phyloP scores from a whole-genome alignment of 306 rosid species.

The Cotoneaster glaucophyllus region DNA sequence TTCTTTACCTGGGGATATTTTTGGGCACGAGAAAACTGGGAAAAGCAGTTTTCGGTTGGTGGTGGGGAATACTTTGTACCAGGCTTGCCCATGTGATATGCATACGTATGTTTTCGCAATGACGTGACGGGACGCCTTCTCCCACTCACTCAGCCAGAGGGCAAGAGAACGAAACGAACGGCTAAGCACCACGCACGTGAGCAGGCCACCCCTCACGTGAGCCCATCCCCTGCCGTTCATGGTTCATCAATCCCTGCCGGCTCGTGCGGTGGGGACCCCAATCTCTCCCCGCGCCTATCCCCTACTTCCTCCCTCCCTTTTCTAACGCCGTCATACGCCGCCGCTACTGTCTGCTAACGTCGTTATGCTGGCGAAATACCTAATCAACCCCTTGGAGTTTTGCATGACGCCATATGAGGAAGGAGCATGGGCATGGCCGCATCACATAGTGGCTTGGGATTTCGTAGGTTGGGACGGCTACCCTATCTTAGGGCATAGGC shows the following conservation, averaged over 20 bases:
- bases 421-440: background rate
- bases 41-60: conserved; percentile 1
- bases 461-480: background rate
- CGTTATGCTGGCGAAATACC: conserved; percentile 1
- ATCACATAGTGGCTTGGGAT: background rate
- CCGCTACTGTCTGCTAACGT: conserved; percentile 8
- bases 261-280: conserved; percentile 68
- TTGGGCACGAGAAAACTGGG: background rate
- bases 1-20: background rate
- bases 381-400: background rate
- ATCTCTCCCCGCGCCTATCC: background rate
- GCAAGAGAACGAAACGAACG: background rate
- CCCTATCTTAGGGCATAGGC: background rate
- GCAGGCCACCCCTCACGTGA: conserved; percentile 38
- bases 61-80: background rate
- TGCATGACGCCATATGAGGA: background rate
- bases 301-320: background rate
- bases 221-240: conserved; percentile 44
- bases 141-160: background rate
- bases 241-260: background rate
- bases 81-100: conserved; percentile 18
- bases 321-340: conserved; percentile 19
- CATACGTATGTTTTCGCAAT: conserved; percentile 17
- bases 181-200: conserved; percentile 44
- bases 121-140: conserved; percentile 31